Evolutionary conservation across 805 yeast genomes (phyloP).

Genomic region (Saccharomycopsis malanga): DNA sequence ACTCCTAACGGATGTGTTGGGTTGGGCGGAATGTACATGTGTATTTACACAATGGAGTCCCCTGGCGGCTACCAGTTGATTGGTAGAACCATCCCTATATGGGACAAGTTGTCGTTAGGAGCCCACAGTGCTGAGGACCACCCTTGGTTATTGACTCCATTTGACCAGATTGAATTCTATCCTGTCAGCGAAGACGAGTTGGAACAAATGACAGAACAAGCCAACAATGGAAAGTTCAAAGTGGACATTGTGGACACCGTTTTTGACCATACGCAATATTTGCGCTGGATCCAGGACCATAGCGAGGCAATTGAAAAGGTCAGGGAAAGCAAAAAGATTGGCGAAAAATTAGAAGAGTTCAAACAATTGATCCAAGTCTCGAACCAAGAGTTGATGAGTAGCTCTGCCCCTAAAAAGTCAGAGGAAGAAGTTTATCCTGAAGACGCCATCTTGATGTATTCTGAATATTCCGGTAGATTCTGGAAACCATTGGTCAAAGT

Average conservation of each 20-base stretch:
- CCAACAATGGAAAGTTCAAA: conserved; percentile 70
- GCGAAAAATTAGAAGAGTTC: conserved; percentile 81
- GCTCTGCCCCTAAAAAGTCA: conserved; percentile 39
- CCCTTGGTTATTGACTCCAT: conserved; percentile 90
- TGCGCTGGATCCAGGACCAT: conserved; percentile 71
- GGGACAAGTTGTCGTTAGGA: conserved; percentile 89
- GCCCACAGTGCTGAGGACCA: conserved; percentile 35
- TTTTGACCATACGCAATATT: conserved; percentile 76
- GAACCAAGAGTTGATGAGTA: conserved; percentile 56
- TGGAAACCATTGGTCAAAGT: conserved; percentile 85
- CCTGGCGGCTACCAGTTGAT: conserved; percentile 98
- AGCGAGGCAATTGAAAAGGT: conserved; percentile 64
- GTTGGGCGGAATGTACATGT: conserved; percentile 98
- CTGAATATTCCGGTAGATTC: conserved; percentile 94
- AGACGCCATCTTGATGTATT: conserved; percentile 75
- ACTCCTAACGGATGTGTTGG: conserved; percentile 98
- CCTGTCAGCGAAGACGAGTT: conserved; percentile 84
- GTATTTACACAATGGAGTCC: conserved; percentile 95
- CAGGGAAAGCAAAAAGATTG: conserved; percentile 54
- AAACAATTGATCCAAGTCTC: conserved; percentile 75
- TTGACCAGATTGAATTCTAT: conserved; percentile 91
- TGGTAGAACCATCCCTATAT: conserved; percentile 94
- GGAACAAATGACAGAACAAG: conserved; percentile 62
- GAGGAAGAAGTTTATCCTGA: conserved; percentile 60
- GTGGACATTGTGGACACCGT: conserved; percentile 70